Base-by-base conservation (phyloP, 1,139 yeast species). In the Geotrichum australiense region DNA sequence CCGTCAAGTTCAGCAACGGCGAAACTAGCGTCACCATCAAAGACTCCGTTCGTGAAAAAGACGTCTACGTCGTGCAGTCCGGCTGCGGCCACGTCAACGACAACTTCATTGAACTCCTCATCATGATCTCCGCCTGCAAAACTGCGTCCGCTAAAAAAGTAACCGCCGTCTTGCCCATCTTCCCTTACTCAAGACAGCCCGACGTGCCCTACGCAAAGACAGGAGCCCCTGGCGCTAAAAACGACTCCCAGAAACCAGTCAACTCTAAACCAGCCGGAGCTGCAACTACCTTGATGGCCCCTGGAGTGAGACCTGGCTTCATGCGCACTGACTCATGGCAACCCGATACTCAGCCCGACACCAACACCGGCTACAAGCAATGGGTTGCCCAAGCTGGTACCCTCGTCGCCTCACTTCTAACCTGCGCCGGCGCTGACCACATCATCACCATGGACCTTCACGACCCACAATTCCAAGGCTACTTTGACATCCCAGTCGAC, bases 371-470 rank as follows among this genome's bases (percentile, higher is more conserved):
- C 2, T 85, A 87, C 64, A 82, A 84, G 58, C 82, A 87, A 54
- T 91, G 98, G 97, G 80, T 89, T 23, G 94, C 96, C 0, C 97
- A 89, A 62, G 81, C 91, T 37, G 98, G 99, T 7, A 87, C 95
- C 2, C 69, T 93, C 48, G 76, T 93, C 49, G 97, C 98, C 33
- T 82, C 87, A 55, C 66, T 91, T 51, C 68, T 93, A 50, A 83
- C 87, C 10, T 78, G 94, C 3, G 94, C 98, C 0, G 98, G 99
- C 25, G 96, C 97, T 1, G 94, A 93, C 63, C 89, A 94, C 55
- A 79, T 91, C 49, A 87, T 93, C 50, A 91, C 99, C 8, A 89
- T 91, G 97, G 99, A 93, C 59, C 71, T 93, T 47, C 98, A 91
- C 59, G 98, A 89, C 59, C 86, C 67, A n/a, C 96, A 87, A 64